phyloP scores from a whole-genome alignment of 2,329 filamentous ascomycete species.

The Coniella lustricola region DNA sequence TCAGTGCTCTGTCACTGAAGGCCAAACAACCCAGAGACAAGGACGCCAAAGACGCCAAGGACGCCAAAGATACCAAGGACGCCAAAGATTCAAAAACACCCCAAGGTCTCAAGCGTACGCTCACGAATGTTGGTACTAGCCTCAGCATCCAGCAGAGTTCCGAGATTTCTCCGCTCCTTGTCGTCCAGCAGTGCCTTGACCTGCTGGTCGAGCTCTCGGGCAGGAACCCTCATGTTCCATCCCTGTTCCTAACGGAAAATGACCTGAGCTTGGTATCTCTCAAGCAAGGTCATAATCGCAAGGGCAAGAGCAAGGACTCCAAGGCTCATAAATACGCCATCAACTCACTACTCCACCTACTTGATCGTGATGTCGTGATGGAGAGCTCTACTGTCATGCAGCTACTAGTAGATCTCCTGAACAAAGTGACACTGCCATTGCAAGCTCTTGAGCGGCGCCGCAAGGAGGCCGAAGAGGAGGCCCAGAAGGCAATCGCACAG shows the following conservation, averaged over 20 bases:
- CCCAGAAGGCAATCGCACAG: conserved; percentile 36
- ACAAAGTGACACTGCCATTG: conserved; percentile 80
- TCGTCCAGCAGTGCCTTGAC: conserved; percentile 90
- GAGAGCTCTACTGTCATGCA: conserved; percentile 98
- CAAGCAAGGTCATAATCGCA: conserved; percentile 70
- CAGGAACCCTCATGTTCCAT: conserved; percentile 79
- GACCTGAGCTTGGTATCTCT: conserved; percentile 66
- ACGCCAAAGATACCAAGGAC: conserved; percentile 59
- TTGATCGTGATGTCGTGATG: conserved; percentile 92
- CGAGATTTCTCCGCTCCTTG: conserved; percentile 87
- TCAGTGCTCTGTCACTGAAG: conserved; percentile 83
- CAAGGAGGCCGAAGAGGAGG: conserved; percentile 59
- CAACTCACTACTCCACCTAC: conserved; percentile 78
- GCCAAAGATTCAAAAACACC: conserved; percentile 64
- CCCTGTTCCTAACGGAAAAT: conserved; percentile 91
- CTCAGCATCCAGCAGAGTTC: conserved; percentile 54
- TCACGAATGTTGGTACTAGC: conserved; percentile 49
- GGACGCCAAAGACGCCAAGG: conserved; percentile 59
- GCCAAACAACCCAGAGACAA: conserved; percentile 73
- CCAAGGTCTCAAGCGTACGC: conserved; percentile 67
- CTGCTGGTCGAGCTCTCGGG: conserved; percentile 77
- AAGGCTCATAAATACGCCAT: conserved; percentile 84
- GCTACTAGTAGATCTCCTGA: conserved; percentile 77
- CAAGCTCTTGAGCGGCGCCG: conserved; percentile 76
- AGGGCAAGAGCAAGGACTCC: conserved; percentile 80